A percentile compares a stretch with the other conserved stretches of the same genome.
phyloP scores from a whole-genome alignment of 148 eudicot genomes.

The Chenopodium berlandieri region DNA sequence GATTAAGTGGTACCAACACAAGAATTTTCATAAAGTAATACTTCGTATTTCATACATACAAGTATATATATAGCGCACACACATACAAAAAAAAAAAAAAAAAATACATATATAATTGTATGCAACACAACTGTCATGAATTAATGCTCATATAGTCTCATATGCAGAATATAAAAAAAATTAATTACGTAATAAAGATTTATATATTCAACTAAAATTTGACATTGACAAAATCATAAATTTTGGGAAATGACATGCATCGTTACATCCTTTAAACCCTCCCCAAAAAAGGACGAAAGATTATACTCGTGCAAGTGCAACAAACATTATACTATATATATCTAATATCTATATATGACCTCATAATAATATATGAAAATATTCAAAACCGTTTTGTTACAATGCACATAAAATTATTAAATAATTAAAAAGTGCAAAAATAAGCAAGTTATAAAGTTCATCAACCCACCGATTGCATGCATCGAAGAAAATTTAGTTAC shows the following conservation, averaged over 20 bases:
- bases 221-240: neutral
- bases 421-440: neutral
- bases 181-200: too few species aligned
- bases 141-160: too few species aligned
- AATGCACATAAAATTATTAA: neutral
- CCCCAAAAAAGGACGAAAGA: conserved; percentile 4
- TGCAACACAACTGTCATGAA: too few species aligned
- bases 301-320: neutral
- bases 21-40: too few species aligned
- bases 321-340: neutral
- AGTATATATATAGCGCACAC: too few species aligned
- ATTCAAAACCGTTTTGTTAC: conserved; percentile 14
- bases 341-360: neutral
- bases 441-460: neutral
- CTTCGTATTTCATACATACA: too few species aligned
- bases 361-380: neutral
- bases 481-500: neutral
- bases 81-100: too few species aligned
- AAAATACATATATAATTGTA: too few species aligned
- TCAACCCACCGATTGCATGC: conserved; percentile 22
- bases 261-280: conserved; percentile 2
- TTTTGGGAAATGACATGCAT: neutral
- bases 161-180: too few species aligned
- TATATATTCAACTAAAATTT: neutral
- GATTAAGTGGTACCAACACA: too few species aligned